Evolutionary conservation across 306 rosid species (phyloP), one percentile per base, ranked within the genome.

Genomic region (Leucaena leucocephala): DNA sequence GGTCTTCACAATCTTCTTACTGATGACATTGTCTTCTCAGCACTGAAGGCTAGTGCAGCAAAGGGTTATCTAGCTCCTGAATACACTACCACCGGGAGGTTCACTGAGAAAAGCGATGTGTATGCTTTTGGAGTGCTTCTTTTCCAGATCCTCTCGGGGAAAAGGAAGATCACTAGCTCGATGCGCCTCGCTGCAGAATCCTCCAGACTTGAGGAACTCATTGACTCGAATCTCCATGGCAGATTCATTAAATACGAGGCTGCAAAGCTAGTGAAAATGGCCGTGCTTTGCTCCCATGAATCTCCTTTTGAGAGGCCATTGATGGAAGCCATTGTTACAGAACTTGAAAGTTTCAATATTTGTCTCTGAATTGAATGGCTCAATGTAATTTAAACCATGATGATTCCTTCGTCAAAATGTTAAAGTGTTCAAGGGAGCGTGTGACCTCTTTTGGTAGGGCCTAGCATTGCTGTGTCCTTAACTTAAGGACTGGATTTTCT

Each of bases 41-140:
- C 83, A 19, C 93, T 91, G 22, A 94, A 94, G 84, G 86, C 88
- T 16, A 85, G 91, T 33, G 98, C 98, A 36, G 97, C 97, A 59
- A 90, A 85, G 89, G 96, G 96, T n/a, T 94, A 92, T 83, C 75
- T 94, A 54, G 98, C 97, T 65, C 98, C 98, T 2, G 98, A 91
- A 78, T 94, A 91, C 87, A 86, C 96, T 50, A 89, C 84, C 4
- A 94, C 94, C 0, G 98, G 98, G 44, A 81, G 90, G 21, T 89
- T 94, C 80, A 83, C 94, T 0, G 91, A 87, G 83, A 91, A 86
- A 50, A 94, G 98, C 11, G 98, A 94, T 42, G 94, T 94, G 12
- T 94, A 86, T 68, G 98, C 98, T 45, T 91, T 91, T 59, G 98
- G 98, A 12, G 91, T 91, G 74, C 83, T 94, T 6, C 85, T 94